A percentile compares a stretch with the other conserved stretches of the same genome.
Evolutionary conservation across 2,329 filamentous ascomycete genomes (phyloP).

Genomic region (Zasmidium citrigriseum): DNA sequence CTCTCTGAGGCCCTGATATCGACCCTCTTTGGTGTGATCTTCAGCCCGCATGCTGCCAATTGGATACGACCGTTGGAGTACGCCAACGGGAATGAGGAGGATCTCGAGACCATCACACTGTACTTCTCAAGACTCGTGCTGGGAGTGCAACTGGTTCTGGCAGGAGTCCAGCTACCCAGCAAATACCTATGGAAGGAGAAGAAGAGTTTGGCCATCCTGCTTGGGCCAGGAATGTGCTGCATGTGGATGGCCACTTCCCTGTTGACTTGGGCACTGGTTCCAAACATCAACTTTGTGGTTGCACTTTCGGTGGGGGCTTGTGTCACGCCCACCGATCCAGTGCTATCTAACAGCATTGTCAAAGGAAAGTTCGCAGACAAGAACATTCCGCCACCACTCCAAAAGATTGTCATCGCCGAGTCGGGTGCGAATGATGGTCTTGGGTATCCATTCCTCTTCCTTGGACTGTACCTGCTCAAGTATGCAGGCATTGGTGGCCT

Average conservation of each 20-base stretch:
- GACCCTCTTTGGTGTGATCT: slow-evolving; percentile 72
- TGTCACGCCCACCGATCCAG: slow-evolving; percentile 88
- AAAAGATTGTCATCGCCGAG: slow-evolving; percentile 68
- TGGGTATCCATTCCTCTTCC: slow-evolving; percentile 84
- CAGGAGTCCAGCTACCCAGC: slow-evolving; percentile 82
- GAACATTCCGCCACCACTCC: slow-evolving; percentile 78
- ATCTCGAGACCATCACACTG: slow-evolving; percentile 72
- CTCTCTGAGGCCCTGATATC: slow-evolving; percentile 91
- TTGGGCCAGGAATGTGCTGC: slow-evolving; percentile 79
- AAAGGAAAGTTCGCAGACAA: slow-evolving; percentile 93
- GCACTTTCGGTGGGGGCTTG: slow-evolving; percentile 80
- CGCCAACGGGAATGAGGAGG: slow-evolving; percentile 57
- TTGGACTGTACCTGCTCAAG: slow-evolving; percentile 81
- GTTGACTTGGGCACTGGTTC: slow-evolving; percentile 74
- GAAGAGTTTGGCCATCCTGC: slow-evolving; percentile 70
- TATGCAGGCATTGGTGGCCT: slow-evolving; percentile 63
- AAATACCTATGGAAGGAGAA: slow-evolving; percentile 79
- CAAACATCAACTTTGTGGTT: slow-evolving; percentile 71
- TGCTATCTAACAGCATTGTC: slow-evolving; percentile 85
- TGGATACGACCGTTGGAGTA: slow-evolving; percentile 74
- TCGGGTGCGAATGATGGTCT: slow-evolving; percentile 87
- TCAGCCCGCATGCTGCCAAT: slow-evolving; percentile 77
- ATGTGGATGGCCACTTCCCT: slow-evolving; percentile 89
- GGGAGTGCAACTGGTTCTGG: slow-evolving; percentile 85
- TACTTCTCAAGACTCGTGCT: slow-evolving; percentile 86